Conservation (phyloP, 2,329 filamentous ascomycete species). For the Hirsutella rhossiliensis region DNA sequence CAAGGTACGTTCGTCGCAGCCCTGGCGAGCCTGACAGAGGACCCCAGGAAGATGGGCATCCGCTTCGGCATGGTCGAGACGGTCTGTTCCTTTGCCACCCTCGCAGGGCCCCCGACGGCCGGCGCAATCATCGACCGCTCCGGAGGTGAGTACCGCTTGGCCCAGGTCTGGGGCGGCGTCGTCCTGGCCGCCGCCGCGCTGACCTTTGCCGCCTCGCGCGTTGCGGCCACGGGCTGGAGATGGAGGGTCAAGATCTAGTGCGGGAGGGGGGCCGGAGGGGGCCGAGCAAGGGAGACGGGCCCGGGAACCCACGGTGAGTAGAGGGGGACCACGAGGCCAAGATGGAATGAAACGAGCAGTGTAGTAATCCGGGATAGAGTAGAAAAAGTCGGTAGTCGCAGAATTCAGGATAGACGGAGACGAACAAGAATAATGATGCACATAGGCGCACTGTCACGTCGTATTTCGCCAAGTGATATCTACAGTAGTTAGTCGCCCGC, state of each 20-base stretch:
- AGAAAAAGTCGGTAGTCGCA: no score
- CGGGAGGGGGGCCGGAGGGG: not conserved
- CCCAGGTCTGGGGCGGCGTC: constrained; percentile 33
- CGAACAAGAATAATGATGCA: no score
- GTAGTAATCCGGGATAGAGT: no score
- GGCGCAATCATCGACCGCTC: constrained; percentile 31
- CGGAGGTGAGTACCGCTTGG: constrained; percentile 26
- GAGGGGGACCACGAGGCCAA: no score
- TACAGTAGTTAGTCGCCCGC: not conserved
- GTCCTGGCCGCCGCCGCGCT: constrained; percentile 23
- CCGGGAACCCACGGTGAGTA: no score
- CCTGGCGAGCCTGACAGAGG: constrained; percentile 27
- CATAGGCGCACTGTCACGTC: no score
- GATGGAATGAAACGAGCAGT: no score
- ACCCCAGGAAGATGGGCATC: constrained; percentile 31
- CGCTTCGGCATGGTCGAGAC: constrained; percentile 34
- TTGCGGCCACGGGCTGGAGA: constrained; percentile 22
- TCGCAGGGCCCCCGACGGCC: constrained; percentile 31
- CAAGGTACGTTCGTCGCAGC: constrained; percentile 29
- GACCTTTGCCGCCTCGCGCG: constrained; percentile 19
- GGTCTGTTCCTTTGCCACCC: constrained; percentile 26
- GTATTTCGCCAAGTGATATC: no score
- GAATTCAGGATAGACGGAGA: no score
- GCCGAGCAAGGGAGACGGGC: no score
- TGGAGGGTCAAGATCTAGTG: constrained; percentile 21